Conservation (phyloP, 2,329 filamentous ascomycete species). For the Cercospora janseana region DNA sequence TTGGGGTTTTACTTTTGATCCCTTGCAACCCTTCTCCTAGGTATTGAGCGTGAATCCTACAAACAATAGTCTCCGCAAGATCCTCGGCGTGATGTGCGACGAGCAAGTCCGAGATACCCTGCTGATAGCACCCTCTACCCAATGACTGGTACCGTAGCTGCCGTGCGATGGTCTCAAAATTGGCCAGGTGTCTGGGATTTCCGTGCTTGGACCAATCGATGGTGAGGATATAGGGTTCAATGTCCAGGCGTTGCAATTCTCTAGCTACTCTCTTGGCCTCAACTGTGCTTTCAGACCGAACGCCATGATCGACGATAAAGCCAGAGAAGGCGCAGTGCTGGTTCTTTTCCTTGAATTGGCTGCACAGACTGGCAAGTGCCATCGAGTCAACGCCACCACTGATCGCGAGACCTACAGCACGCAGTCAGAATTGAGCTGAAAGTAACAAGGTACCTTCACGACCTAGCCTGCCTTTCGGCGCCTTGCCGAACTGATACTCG, state of each 20-base stretch:
- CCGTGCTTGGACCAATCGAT: slow-evolving; percentile 42
- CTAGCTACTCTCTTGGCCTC: slow-evolving; percentile 55
- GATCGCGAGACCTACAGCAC: slow-evolving; percentile 62
- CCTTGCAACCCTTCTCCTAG: slow-evolving; percentile 61
- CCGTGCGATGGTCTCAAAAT: slow-evolving; percentile 76
- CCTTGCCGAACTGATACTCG: background rate
- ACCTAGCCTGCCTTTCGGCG: slow-evolving; percentile 9
- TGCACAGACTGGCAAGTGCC: slow-evolving; percentile 78
- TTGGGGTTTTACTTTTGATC: slow-evolving; percentile 38
- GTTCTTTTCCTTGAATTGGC: slow-evolving; percentile 35
- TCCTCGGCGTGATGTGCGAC: slow-evolving; percentile 88
- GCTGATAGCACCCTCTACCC: slow-evolving; percentile 57
- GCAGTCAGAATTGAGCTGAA: background rate
- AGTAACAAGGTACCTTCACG: background rate
- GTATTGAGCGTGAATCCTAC: slow-evolving; percentile 69
- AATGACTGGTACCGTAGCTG: slow-evolving; percentile 69
- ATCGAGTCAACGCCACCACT: slow-evolving; percentile 98
- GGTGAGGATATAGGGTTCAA: slow-evolving; percentile 31
- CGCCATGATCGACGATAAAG: slow-evolving; percentile 62
- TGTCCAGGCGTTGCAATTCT: slow-evolving; percentile 26
- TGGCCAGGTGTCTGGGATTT: slow-evolving; percentile 51
- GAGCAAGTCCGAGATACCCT: slow-evolving; percentile 61
- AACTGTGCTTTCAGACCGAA: slow-evolving; percentile 53
- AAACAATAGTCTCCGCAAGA: slow-evolving; percentile 83
- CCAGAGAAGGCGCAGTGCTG: slow-evolving; percentile 45